phyloP scores from a whole-genome alignment of 345 rosid genomes.

The Murraya koenigii region DNA sequence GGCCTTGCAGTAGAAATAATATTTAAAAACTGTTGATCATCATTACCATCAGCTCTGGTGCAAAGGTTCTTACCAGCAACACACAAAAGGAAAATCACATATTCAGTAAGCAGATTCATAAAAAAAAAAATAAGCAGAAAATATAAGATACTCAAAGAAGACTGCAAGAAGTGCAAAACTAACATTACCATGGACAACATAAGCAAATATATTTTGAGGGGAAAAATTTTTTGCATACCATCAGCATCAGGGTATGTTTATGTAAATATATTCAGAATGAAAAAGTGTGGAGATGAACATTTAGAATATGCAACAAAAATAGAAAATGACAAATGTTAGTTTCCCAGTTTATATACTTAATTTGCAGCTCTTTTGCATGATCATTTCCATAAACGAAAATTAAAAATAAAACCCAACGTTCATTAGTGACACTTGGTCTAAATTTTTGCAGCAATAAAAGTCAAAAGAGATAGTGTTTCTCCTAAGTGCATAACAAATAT shows the following conservation, averaged over 20 bases:
- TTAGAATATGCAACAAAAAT: background rate
- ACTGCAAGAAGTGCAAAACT: conserved; percentile 3
- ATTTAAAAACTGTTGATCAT: conserved; percentile 27
- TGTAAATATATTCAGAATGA: background rate
- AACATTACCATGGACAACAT: background rate
- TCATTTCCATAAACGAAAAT: background rate
- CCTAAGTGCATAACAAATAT: background rate
- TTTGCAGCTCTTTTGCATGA: background rate
- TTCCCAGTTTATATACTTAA: background rate
- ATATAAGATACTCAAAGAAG: conserved; percentile 16
- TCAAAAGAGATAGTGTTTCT: background rate
- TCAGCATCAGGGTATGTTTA: background rate
- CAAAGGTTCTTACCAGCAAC: conserved; percentile 35
- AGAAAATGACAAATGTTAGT: background rate
- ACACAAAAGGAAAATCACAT: conserved; percentile 6
- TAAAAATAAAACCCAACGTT: background rate
- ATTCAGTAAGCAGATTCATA: conserved; percentile 10
- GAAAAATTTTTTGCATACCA: background rate
- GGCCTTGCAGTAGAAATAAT: conserved; percentile 25
- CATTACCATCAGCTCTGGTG: conserved; percentile 33
- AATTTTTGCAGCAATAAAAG: background rate
- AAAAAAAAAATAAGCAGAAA: background rate
- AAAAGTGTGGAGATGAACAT: background rate
- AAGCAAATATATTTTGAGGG: background rate
- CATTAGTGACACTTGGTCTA: background rate